Evolutionary conservation across 2,329 filamentous ascomycete species (phyloP).

Genomic region (Pseudocercospora fijiensis): DNA sequence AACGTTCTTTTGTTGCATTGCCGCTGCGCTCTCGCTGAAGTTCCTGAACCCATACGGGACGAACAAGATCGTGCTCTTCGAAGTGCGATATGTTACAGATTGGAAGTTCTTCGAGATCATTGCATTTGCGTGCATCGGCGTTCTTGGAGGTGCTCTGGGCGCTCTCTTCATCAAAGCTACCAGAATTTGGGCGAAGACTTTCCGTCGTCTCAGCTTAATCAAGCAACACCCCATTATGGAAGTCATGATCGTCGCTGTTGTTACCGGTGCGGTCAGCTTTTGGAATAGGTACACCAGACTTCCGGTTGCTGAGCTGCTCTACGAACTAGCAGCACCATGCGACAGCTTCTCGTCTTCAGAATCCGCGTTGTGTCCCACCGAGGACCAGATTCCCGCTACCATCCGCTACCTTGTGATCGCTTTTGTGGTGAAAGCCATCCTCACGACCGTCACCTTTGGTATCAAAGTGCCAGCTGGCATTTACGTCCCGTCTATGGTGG

Average conservation of each 20-base stretch:
- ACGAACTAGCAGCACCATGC: slow-evolving; percentile 88
- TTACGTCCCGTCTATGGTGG: slow-evolving; percentile 98
- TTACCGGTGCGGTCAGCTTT: slow-evolving; percentile 83
- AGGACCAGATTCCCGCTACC: slow-evolving; percentile 75
- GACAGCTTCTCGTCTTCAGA: slow-evolving; percentile 64
- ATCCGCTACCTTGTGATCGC: slow-evolving; percentile 70
- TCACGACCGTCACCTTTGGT: slow-evolving; percentile 90
- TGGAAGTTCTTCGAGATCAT: slow-evolving; percentile 92
- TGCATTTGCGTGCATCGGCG: slow-evolving; percentile 80
- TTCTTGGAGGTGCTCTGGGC: slow-evolving; percentile 79
- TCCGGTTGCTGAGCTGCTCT: slow-evolving; percentile 83
- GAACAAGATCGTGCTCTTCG: slow-evolving; percentile 92
- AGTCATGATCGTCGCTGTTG: slow-evolving; percentile 79
- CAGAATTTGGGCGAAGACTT: slow-evolving; percentile 81
- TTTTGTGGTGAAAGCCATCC: slow-evolving; percentile 82
- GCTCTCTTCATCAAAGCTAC: slow-evolving; percentile 97
- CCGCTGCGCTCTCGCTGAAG: slow-evolving; percentile 83
- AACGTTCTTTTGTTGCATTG: slow-evolving; percentile 97
- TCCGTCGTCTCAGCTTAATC: slow-evolving; percentile 76
- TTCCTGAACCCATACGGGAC: slow-evolving; percentile 96
- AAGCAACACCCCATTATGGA: slow-evolving; percentile 83
- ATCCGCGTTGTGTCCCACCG: slow-evolving; percentile 75
- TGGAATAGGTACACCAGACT: slow-evolving; percentile 91
- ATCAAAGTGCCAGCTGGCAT: slow-evolving; percentile 96
- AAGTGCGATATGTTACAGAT: slow-evolving; percentile 84